Percentiles rank a stretch among this genome's conserved stretches.
phyloP scores from a whole-genome alignment of 1,284 basidiomycete genomes.

The Singerocomus inundabilis region DNA sequence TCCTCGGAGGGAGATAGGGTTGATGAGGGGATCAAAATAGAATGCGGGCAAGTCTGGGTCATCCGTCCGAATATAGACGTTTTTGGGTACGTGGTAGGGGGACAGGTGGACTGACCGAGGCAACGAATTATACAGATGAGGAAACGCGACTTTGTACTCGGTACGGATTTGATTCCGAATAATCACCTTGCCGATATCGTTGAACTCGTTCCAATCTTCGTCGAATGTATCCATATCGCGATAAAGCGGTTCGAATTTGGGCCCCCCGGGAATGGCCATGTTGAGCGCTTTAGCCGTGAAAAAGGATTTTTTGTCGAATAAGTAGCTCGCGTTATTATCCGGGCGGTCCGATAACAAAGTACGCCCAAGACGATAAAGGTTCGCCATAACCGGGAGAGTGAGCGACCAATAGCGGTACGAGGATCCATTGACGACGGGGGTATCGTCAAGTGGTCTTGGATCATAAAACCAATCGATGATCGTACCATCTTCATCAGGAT shows the following conservation, averaged over 20 bases:
- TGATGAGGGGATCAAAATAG: slow-evolving; percentile 98
- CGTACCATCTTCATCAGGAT: slow-evolving; percentile 91
- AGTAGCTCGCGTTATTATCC: slow-evolving; percentile 85
- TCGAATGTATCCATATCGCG: slow-evolving; percentile 97
- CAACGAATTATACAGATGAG: slow-evolving; percentile 97
- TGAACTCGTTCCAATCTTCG: slow-evolving; percentile 99
- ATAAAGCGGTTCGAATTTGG: slow-evolving; percentile 94
- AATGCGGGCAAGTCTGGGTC: slow-evolving; percentile 99
- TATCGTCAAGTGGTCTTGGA: slow-evolving; percentile 90
- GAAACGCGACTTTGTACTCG: slow-evolving; percentile 99
- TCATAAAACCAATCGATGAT: slow-evolving; percentile 99
- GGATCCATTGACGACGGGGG: slow-evolving; percentile 84
- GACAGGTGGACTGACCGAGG: slow-evolving; percentile 94
- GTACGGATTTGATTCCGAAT: slow-evolving; percentile 98
- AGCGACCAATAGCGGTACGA: slow-evolving; percentile 95
- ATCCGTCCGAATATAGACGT: slow-evolving; percentile 98
- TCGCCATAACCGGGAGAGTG: slow-evolving; percentile 92
- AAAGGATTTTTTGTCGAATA: slow-evolving; percentile 98
- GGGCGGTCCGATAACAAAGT: slow-evolving; percentile 92
- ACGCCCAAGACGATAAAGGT: slow-evolving; percentile 92
- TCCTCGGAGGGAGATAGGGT: slow-evolving; percentile 90
- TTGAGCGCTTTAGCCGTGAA: slow-evolving; percentile 98
- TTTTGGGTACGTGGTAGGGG: slow-evolving; percentile 93
- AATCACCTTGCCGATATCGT: slow-evolving; percentile 99
- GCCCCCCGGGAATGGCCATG: slow-evolving; percentile 98